Evolutionary conservation across 202 grass and related monocot genomes (phyloP).

Genomic region (Elaeis oleifera): DNA sequence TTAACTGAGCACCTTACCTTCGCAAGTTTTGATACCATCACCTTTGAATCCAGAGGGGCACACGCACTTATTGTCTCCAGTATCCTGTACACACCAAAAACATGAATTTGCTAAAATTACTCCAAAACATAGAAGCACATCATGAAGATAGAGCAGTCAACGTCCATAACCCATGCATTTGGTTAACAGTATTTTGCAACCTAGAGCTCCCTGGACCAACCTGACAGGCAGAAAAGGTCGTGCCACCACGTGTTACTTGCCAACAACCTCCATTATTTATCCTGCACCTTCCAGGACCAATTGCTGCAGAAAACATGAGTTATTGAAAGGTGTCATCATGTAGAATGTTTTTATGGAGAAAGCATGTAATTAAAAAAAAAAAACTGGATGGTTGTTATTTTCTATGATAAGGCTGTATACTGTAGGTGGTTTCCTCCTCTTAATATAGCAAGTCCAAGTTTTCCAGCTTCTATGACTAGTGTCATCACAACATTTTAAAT

Average conservation of each 20-base stretch:
- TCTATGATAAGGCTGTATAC: too few relatives aligned
- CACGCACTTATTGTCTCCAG: conserved; percentile 57
- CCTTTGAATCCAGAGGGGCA: conserved; percentile 78
- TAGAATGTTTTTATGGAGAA: too few relatives aligned
- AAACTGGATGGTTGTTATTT: too few relatives aligned
- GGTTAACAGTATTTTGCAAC: too few relatives aligned
- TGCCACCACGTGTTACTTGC: conserved; percentile 52
- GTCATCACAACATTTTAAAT: too few relatives aligned
- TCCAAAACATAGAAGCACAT: neutral
- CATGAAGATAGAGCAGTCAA: neutral
- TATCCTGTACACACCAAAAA: conserved; percentile 37
- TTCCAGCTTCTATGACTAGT: too few relatives aligned
- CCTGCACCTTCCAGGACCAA: conserved; percentile 74
- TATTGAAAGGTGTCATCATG: neutral
- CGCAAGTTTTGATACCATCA: conserved; percentile 65
- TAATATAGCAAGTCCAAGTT: too few relatives aligned
- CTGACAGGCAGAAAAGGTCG: conserved; percentile 78
- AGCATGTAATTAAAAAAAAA: too few relatives aligned
- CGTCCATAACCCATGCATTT: too few relatives aligned
- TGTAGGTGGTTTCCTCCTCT: too few relatives aligned
- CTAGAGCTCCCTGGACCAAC: conserved; percentile 21
- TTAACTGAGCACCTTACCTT: conserved; percentile 36
- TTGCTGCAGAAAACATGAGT: conserved; percentile 49
- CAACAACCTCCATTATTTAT: conserved; percentile 86
- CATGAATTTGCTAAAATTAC: neutral